Conservation (phyloP, 2,329 filamentous ascomycete genomes). For the Diaporthe sp. region DNA sequence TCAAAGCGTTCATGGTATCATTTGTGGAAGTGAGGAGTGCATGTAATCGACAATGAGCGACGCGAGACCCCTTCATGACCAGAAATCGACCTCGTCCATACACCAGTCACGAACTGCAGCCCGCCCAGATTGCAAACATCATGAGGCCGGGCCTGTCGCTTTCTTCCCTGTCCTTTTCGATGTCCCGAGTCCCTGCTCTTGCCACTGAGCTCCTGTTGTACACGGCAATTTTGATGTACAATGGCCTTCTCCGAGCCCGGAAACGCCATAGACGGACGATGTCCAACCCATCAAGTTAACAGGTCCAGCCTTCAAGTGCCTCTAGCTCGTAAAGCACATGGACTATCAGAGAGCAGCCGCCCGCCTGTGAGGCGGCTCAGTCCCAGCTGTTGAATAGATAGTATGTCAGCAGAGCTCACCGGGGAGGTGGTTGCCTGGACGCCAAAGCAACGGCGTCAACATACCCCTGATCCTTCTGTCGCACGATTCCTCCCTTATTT, state of each 20-base stretch:
- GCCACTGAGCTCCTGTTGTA: slow-evolving; percentile 25
- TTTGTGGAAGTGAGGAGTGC: slow-evolving; percentile 18
- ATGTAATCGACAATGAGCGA: slow-evolving; percentile 13
- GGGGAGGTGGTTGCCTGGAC: neutral
- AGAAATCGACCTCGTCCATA: neutral
- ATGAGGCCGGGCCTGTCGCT: neutral
- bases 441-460: slow-evolving; percentile 45
- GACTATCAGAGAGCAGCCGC: neutral
- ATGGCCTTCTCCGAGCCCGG: slow-evolving; percentile 1
- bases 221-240: slow-evolving; percentile 34
- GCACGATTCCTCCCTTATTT: slow-evolving; percentile 74
- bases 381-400: slow-evolving; percentile 13
- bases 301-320: neutral
- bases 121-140: neutral
- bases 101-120: slow-evolving; percentile 5
- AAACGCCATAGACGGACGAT: slow-evolving; percentile 8
- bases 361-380: neutral
- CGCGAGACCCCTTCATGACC: neutral
- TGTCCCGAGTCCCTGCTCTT: neutral
- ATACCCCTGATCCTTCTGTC: slow-evolving; percentile 86
- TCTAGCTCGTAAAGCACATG: neutral
- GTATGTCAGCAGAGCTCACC: neutral
- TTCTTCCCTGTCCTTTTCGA: neutral
- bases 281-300: neutral
- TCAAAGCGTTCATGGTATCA: slow-evolving; percentile 26